Base-by-base conservation (phyloP, 306 rosid genomes). In the Glycine soja region DNA sequence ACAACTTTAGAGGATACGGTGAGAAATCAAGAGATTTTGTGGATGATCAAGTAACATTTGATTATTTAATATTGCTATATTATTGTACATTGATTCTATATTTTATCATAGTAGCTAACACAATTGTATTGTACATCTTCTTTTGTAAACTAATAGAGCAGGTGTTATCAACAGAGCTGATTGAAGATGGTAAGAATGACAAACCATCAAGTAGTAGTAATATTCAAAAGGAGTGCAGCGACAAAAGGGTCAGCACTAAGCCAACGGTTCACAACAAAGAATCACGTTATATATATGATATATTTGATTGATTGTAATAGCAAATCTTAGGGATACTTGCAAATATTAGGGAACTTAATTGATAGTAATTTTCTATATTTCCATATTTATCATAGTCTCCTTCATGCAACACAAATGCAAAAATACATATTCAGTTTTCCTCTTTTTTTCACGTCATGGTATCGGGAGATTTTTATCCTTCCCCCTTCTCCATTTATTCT, bases 31-130 rank as follows among this genome's bases (percentile, higher is more conserved):
- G 50, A 40, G 71, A 72, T 54, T 64, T 54, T 58, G 68, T n/a
- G 40, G 83, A 80, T 11, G 45, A 48, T 14, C 58, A 74, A 63
- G 84, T 85, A 83, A 63, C 57, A 19, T 59, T 53, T 46, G 2
- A 58, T 62, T 48, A 16, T 46, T 68, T 10, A 65, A 78, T 40
- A 36, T 48, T 59, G 18, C 24, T 40, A 19, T 59, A 4, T 40
- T 40, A 2, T 9, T 65, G 16, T 73, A 10, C 3, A 47, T 58
- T 74, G 54, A 75, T 74, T 3, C 12, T 24, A 24, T 30, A 16
- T 65, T 40, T 10, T 57, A 58, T 6, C 2, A 43, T 6, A 16
- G 40, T 53, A 59, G 36, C 38, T 70, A 75, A 24, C 32, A 59
- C 56, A 52, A 9, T 72, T 40, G 45, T 72, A 16, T 69, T 57